Percentiles rank a stretch among this genome's conserved stretches.
Conservation (phyloP, 2,329 filamentous ascomycete genomes). For the Paraconiothyrium brasiliense region DNA sequence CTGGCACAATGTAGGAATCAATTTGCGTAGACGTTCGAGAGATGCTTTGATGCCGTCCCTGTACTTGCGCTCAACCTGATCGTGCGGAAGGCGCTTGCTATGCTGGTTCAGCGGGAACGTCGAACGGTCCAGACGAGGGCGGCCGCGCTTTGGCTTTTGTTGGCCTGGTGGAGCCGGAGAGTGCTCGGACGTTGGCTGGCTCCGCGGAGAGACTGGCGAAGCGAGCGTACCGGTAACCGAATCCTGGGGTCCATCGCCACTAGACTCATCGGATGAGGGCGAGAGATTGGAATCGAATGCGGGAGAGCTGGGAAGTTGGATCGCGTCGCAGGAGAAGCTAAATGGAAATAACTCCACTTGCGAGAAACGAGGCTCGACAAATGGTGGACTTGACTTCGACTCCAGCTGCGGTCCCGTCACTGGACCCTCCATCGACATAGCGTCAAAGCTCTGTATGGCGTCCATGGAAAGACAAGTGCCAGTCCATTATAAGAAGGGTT, state of each 20-base stretch:
- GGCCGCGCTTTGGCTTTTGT: conserved; percentile 42
- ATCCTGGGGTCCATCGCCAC: conserved; percentile 22
- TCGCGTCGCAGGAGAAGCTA: conserved; percentile 32
- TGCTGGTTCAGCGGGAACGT: conserved; percentile 24
- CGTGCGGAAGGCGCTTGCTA: conserved; percentile 44
- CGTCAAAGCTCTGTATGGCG: conserved; percentile 30
- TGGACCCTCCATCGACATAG: conserved; percentile 25
- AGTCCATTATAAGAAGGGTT: conserved; percentile 34
- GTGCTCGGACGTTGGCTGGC: conserved; percentile 11
- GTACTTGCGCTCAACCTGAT: conserved; percentile 47
- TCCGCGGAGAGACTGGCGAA: conserved; percentile 28
- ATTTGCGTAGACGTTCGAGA: conserved; percentile 39
- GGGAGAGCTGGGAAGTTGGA: conserved; percentile 3
- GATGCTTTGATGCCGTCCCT: conserved; percentile 41
- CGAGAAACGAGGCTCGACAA: conserved; percentile 31
- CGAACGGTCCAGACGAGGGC: conserved; percentile 41
- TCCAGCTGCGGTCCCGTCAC: conserved; percentile 23
- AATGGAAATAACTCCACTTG: conserved; percentile 30
- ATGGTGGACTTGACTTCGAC: conserved; percentile 27
- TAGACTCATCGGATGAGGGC: conserved; percentile 31
- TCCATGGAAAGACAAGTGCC: conserved; percentile 39
- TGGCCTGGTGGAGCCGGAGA: conserved; percentile 30
- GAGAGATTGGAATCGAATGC: conserved; percentile 29
- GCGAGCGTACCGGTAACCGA: background rate
- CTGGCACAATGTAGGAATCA: conserved; percentile 43